A percentile compares a stretch with the other conserved stretches of the same genome.
Evolutionary conservation across 2,329 filamentous ascomycete species (phyloP).

Genomic region (Scleromitrula shiraiana): DNA sequence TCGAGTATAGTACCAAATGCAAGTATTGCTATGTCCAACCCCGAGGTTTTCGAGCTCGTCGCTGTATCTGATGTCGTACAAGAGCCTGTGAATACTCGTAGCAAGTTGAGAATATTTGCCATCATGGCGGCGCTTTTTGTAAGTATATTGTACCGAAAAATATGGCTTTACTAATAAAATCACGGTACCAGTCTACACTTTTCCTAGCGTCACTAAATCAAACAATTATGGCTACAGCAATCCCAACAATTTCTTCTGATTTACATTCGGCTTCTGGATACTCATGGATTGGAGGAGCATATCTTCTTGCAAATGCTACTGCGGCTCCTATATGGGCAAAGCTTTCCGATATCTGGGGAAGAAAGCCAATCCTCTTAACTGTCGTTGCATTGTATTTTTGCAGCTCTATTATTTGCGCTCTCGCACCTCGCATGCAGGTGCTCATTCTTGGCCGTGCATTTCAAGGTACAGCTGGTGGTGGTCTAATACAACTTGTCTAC

Average conservation of each 20-base stretch:
- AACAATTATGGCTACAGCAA: slow-evolving; percentile 34
- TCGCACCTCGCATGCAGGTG: slow-evolving; percentile 51
- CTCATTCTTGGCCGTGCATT: slow-evolving; percentile 54
- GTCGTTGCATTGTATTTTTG: slow-evolving; percentile 3
- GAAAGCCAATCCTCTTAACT: background rate
- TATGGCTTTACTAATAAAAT: too few relatives aligned
- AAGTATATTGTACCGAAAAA: too few relatives aligned
- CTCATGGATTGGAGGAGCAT: slow-evolving; percentile 45
- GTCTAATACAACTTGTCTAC: background rate
- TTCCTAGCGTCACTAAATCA: slow-evolving; percentile 27
- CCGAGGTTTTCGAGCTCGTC: too few relatives aligned
- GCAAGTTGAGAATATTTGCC: too few relatives aligned
- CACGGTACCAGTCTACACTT: background rate
- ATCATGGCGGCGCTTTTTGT: too few relatives aligned
- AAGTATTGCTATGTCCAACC: too few relatives aligned
- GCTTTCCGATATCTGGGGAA: slow-evolving; percentile 7
- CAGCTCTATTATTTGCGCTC: slow-evolving; percentile 45
- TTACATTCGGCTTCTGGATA: slow-evolving; percentile 40
- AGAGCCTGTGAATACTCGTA: too few relatives aligned
- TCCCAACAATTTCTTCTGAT: slow-evolving; percentile 33
- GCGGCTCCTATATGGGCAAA: slow-evolving; percentile 33
- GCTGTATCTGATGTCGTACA: too few relatives aligned
- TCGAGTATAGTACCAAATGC: too few relatives aligned
- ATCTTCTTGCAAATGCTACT: slow-evolving; percentile 40
- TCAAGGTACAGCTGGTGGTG: slow-evolving; percentile 55